A percentile compares a stretch with the other conserved stretches of the same genome.
Evolutionary conservation across 1,284 basidiomycete genomes (phyloP).

Genomic region (Ustilago hordei): DNA sequence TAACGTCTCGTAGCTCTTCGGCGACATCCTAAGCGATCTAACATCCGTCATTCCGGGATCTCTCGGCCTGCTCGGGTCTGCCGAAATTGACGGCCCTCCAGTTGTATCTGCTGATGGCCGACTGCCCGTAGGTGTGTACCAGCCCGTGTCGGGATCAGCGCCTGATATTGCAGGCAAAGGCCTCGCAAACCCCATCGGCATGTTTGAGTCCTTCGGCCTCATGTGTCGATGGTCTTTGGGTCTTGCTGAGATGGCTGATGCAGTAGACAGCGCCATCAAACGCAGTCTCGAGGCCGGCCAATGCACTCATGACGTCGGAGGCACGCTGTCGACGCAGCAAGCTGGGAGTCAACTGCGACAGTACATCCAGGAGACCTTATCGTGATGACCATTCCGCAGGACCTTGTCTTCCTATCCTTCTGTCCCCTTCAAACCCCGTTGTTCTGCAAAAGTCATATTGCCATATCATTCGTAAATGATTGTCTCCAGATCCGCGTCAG

Average conservation of each 20-base stretch:
- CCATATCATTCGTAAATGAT: background rate
- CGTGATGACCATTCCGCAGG: constrained; percentile 73
- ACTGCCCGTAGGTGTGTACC: constrained; percentile 82
- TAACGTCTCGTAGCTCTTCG: constrained; percentile 33
- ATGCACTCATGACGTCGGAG: constrained; percentile 88
- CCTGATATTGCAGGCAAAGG: constrained; percentile 94
- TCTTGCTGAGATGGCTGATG: constrained; percentile 78
- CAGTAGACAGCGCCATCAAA: constrained; percentile 87
- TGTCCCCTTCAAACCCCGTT: background rate
- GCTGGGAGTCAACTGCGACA: constrained; percentile 77
- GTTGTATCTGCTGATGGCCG: constrained; percentile 54
- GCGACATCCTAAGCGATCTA: constrained; percentile 50
- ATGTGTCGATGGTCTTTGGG: constrained; percentile 93
- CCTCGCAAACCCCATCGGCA: constrained; percentile 95
- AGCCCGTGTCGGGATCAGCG: constrained; percentile 81
- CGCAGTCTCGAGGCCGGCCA: constrained; percentile 86
- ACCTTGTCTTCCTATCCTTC: background rate
- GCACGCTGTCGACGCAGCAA: constrained; percentile 79
- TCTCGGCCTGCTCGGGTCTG: constrained; percentile 88
- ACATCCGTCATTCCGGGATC: constrained; percentile 50
- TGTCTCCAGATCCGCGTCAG: background rate
- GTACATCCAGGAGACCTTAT: constrained; percentile 76
- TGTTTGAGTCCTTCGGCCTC: constrained; percentile 94
- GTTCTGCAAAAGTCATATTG: background rate
- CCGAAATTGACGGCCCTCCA: constrained; percentile 94